Evolutionary conservation across 1,284 basidiomycete species (phyloP), one percentile per base, ranked within the genome.

Genomic region (Blastosporella zonata): DNA sequence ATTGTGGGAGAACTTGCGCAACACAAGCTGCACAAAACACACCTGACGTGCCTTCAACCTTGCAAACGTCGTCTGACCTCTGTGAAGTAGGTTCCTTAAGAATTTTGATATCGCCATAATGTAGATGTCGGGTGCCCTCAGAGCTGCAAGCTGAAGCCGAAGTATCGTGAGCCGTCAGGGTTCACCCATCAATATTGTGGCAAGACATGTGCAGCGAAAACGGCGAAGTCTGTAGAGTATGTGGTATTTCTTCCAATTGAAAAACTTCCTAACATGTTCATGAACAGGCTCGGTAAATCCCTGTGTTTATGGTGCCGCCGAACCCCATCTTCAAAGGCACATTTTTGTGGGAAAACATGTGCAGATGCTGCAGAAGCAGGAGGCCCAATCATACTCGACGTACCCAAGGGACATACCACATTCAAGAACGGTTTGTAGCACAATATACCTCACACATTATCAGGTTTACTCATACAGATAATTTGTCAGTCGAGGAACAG

Each of bases 1-100:
- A 72, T 59, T 83, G 81, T 56, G 67, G 79, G 59, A 81, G 78
- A 56, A 71, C 77, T 6, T 83, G 81, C 54, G 80, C 81, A 5
- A 71, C 69, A 54, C 72, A 69, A 42, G 71, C 74, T 4, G 18
- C 37, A 13, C 29, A 55, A 50, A 31, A 60, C 41, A 21, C 35
- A 55, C n/a, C 7, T 46, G 56, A 21, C 61, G 60, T 53, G 59
- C 57, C 22, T 50, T 47, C 29, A 52, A 42, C 20, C 12, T 17
- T 25, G 22, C 28, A 55, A 43, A 27, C 33, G 18, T 33, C 46
- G 12, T 33, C 47, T 21, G 46, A 45, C 23, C 12, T 43, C 1
- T 52, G 53, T 17, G 43, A 52, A 10, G 43, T 52, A 20, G n/a
- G 43, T 42, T 15, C 15, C n/a, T 34, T 12, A 22, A 6, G 13